Percentiles rank a stretch among this genome's conserved stretches.
Conservation (phyloP, 106 monocot species). For the Platanthera guangdongensis region DNA sequence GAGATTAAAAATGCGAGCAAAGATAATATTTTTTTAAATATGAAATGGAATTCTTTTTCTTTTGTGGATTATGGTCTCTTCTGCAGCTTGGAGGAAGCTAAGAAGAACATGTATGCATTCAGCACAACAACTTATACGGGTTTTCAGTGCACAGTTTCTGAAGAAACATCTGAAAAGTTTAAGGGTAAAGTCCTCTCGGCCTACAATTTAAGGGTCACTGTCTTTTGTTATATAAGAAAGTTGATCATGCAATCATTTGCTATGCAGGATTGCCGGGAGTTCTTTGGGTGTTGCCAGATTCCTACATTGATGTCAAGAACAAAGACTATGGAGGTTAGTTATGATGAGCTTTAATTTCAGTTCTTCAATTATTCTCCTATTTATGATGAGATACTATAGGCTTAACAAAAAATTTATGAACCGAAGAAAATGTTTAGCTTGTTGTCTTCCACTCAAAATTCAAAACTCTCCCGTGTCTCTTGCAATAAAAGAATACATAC, state of each 20-base stretch:
- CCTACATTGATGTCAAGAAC: conserved; percentile 61
- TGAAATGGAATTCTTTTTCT: background rate
- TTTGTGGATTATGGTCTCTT: background rate
- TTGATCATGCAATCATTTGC: conserved; percentile 2
- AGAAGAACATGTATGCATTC: conserved; percentile 99
- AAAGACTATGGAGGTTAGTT: too few relatives aligned
- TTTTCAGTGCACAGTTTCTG: conserved; percentile 82
- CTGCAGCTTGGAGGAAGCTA: conserved; percentile 93
- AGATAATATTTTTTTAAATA: background rate
- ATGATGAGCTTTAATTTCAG: too few relatives aligned
- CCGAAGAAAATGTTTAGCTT: background rate
- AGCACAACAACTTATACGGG: conserved; percentile 97
- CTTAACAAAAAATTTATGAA: too few relatives aligned
- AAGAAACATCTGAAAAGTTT: conserved; percentile 97
- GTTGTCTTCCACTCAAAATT: background rate
- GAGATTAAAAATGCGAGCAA: background rate
- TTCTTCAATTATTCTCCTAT: too few relatives aligned
- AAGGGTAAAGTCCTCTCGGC: conserved; percentile 38
- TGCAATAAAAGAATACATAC: background rate
- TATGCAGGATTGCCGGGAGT: conserved; percentile 86
- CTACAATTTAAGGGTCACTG: background rate
- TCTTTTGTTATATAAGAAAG: background rate
- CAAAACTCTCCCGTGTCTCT: background rate
- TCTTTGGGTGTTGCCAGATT: conserved; percentile 96
- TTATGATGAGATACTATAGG: too few relatives aligned